Evolutionary conservation across 345 rosid species (phyloP), one percentile per base, ranked within the genome.

Genomic region (Salix suchowensis): DNA sequence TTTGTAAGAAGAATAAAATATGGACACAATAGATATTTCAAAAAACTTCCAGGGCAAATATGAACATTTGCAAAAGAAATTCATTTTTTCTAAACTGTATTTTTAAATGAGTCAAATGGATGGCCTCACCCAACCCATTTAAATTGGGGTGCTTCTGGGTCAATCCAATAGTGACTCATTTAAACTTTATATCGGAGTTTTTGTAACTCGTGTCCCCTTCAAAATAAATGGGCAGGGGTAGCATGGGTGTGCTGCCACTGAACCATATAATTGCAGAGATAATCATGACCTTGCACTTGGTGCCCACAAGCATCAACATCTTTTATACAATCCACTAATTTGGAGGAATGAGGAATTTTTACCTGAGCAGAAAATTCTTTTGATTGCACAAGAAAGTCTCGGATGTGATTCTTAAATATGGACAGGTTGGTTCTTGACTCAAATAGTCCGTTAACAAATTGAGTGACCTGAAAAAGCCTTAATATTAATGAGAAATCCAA

Each of bases 311-410:
- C n/a, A 37, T 67, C 11, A 36, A 19, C 40, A 66, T 34, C 68
- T 67, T 34, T 16, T 18, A 67, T 67, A 34, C n/a, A n/a, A 16
- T 39, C 12, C 46, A 16, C 23, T 19, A 8, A 3, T 3, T 36
- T 67, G 46, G 0, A 7, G 36, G 15, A 58, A 37, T 3, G n/a
- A 58, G 26, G 30, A 37, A 26, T 12, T 71, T 1, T n/a, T 84
- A 91, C 96, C 93, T 89, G 96, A 76, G 93, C 96, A 26, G 96
- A 91, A 77, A 91, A 91, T 77, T 89, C 96, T 78, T 91, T 91
- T 15, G 96, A 91, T 71, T 91, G 96, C 79, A 91, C 97, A 67
- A 96, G 97, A 81, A 96, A 96, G 84, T 96, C 99, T 40, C 99
- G 85, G 58, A 96, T 96, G 79, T 90, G 97, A 79, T 88, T 81